phyloP scores from a whole-genome alignment of 2,329 filamentous ascomycete genomes.

The Stemphylium lycopersici region DNA sequence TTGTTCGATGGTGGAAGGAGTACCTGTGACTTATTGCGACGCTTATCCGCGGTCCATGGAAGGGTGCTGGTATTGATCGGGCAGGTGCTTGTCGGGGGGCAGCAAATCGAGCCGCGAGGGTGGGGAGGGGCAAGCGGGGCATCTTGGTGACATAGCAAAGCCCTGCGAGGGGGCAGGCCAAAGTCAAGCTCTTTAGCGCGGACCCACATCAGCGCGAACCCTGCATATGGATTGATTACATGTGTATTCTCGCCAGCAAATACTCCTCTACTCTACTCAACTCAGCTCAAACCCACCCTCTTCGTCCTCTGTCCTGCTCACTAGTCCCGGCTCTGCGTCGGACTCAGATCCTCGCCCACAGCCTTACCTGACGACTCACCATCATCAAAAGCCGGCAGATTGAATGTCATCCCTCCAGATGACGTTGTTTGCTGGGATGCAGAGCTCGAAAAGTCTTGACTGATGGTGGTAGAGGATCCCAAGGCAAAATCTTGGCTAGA shows the following conservation, averaged over 20 bases:
- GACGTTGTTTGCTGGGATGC: neutral
- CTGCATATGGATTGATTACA: neutral
- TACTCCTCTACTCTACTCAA: neutral
- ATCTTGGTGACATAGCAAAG: conserved; percentile 8
- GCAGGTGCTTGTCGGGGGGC: conserved; percentile 35
- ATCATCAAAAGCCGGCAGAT: conserved; percentile 26
- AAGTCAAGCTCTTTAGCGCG: conserved; percentile 15
- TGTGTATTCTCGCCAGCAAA: neutral
- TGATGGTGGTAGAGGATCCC: conserved; percentile 6
- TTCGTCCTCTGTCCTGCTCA: neutral
- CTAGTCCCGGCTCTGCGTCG: conserved; percentile 16
- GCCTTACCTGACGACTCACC: neutral
- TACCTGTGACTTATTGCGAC: conserved; percentile 12
- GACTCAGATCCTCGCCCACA: conserved; percentile 14
- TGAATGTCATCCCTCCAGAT: conserved; percentile 26
- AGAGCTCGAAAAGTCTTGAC: conserved; percentile 6
- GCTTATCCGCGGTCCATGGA: conserved; percentile 40
- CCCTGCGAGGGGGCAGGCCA: conserved; percentile 1
- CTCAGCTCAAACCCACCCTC: neutral
- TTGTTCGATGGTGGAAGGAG: conserved; percentile 14
- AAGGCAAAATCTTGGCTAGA: conserved; percentile 8
- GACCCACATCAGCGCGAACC: conserved; percentile 4
- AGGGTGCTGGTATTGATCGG: conserved; percentile 31
- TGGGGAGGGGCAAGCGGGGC: conserved; percentile 32
- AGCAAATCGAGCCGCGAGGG: conserved; percentile 15